These are phyloP conservation scores for Cryphonectria nitschkei DNA, from an alignment of 2,329 filamentous ascomycete species.

Conservation along the genomic window DNA sequence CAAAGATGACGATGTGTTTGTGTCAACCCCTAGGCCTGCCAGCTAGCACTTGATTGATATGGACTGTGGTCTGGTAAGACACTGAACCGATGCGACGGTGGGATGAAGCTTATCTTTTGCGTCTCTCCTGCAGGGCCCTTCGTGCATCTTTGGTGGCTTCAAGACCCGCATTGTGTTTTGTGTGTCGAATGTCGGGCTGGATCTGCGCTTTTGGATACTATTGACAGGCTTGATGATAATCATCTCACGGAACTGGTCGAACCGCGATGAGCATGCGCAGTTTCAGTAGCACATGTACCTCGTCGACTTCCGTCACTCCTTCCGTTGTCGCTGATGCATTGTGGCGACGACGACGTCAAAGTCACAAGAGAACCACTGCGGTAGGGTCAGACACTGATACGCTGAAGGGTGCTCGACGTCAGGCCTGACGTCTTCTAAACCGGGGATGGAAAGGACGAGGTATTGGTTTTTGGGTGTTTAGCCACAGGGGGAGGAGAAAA, in stretches of 20 bases:
- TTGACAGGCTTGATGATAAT: not conserved
- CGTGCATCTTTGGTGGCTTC: not conserved
- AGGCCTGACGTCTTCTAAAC: not conserved
- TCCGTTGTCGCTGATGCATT: not conserved
- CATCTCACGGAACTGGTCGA: not conserved
- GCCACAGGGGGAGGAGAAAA: not conserved
- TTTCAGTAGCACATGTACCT: not conserved
- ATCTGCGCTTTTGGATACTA: not conserved
- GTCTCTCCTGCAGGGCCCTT: not conserved
- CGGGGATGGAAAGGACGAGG: not conserved
- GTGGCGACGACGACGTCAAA: not conserved
- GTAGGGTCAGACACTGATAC: not conserved
- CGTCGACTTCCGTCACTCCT: not conserved
- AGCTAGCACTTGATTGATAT: not conserved
- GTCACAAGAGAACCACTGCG: not conserved
- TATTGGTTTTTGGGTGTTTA: not conserved
- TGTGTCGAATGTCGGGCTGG: not conserved
- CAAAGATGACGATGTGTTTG: not conserved
- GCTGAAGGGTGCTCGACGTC: not conserved
- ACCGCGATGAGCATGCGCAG: not conserved
- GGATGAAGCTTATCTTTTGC: constrained; percentile 1
- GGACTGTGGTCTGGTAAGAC: not conserved
- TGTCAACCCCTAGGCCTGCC: not conserved
- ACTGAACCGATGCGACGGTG: not conserved
- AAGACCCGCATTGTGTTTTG: not conserved